Evolutionary conservation across 2,329 filamentous ascomycete genomes (phyloP).

Genomic region (Fusarium sp.): DNA sequence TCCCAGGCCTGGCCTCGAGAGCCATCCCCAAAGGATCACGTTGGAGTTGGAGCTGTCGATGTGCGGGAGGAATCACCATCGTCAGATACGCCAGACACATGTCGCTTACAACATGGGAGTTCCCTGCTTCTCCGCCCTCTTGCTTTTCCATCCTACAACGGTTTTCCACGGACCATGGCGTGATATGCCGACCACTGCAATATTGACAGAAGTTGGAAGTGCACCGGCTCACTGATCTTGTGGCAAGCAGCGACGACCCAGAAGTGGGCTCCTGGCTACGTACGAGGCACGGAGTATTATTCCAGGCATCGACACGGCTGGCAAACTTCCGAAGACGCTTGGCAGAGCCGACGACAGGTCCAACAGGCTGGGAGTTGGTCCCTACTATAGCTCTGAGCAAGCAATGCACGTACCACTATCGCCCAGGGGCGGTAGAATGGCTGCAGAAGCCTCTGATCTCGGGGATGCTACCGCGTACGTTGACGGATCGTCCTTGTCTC

Average conservation of each 20-base stretch:
- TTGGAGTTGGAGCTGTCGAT: slow-evolving; percentile 30
- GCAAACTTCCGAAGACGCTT: slow-evolving; percentile 7
- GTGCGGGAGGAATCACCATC: slow-evolving; percentile 11
- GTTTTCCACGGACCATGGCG: slow-evolving; percentile 4
- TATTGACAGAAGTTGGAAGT: neutral
- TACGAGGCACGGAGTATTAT: slow-evolving; percentile 1
- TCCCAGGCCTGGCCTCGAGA: slow-evolving; percentile 2
- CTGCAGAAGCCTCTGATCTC: slow-evolving; percentile 22
- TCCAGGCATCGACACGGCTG: slow-evolving; percentile 11
- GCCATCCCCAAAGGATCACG: slow-evolving; percentile 12
- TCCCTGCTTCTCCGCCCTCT: slow-evolving; percentile 14
- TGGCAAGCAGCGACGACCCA: slow-evolving; percentile 8
- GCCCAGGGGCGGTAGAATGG: slow-evolving; percentile 8
- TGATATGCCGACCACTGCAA: slow-evolving; percentile 1
- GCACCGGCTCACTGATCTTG: neutral
- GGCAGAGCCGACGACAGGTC: slow-evolving; percentile 26
- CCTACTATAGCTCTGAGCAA: slow-evolving; percentile 18
- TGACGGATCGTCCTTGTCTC: slow-evolving; percentile 9
- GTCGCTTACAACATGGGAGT: slow-evolving; percentile 3
- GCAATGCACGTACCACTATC: slow-evolving; percentile 30
- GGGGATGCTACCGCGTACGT: slow-evolving; percentile 23
- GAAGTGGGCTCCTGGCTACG: slow-evolving; percentile 5
- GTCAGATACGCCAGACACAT: slow-evolving; percentile 6
- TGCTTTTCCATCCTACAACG: neutral
- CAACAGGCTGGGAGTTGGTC: slow-evolving; percentile 27